These are phyloP conservation scores for Haberlea rhodopensis DNA, from an alignment of 257 asterid species.

Conservation along the genomic window DNA sequence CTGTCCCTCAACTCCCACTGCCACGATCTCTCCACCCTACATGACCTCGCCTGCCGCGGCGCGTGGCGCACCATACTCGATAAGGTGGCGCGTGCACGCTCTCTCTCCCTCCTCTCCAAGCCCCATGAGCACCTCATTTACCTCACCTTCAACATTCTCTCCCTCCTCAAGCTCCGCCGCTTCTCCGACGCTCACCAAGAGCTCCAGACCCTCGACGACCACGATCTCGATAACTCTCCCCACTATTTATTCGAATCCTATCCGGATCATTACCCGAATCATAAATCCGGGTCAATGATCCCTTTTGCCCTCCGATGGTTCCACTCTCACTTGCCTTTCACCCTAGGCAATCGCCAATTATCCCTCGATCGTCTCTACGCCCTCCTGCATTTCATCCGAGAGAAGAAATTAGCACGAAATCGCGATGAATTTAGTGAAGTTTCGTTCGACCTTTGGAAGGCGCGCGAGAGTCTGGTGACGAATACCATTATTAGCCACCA, in stretches of 20 bases:
- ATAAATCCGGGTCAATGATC: conserved; percentile 64
- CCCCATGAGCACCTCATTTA: conserved; percentile 89
- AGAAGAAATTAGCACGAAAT: conserved; percentile 28
- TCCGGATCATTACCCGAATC: conserved; percentile 73
- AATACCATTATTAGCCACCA: conserved; percentile 77
- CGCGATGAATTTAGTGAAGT: conserved; percentile 18
- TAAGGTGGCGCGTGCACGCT: conserved; percentile 83
- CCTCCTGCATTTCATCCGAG: conserved; percentile 60
- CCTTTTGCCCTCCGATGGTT: conserved; percentile 94
- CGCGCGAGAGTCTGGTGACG: conserved; percentile 58
- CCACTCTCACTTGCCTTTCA: conserved; percentile 73
- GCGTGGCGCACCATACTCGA: conserved; percentile 88
- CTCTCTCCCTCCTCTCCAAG: conserved; percentile 66
- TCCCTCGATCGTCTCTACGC: conserved; percentile 77
- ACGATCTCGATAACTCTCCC: conserved; percentile 44
- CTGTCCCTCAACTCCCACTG: conserved; percentile 70
- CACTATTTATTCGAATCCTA: conserved; percentile 61
- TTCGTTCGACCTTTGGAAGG: conserved; percentile 57
- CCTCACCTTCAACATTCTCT: conserved; percentile 80
- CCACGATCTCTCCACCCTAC: conserved; percentile 67
- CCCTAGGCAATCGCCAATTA: conserved; percentile 67
- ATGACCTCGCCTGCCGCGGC: conserved; percentile 92
- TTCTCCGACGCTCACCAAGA: conserved; percentile 73
- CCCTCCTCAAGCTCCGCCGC: conserved; percentile 86
- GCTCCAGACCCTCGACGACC: conserved; percentile 58